Evolutionary conservation across 2,329 filamentous ascomycete genomes (phyloP).

Genomic region (Paracorniculantispora psalliotae): DNA sequence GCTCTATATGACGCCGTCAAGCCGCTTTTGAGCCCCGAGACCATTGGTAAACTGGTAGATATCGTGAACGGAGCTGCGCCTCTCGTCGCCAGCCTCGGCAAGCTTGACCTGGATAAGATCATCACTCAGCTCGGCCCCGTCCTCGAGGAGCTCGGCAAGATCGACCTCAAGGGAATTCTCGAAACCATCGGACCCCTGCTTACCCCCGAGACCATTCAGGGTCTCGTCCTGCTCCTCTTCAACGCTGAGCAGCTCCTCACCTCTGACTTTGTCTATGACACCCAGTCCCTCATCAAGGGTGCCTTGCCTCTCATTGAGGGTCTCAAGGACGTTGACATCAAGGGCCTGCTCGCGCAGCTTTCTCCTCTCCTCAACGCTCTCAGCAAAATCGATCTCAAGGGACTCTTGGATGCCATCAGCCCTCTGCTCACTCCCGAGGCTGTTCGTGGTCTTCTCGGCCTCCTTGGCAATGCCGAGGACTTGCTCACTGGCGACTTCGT

Average conservation of each 20-base stretch:
- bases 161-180: constrained; percentile 28
- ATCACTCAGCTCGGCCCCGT: constrained; percentile 21
- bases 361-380: constrained; percentile 28
- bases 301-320: constrained; percentile 17
- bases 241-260: constrained; percentile 27
- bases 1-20: constrained; percentile 29
- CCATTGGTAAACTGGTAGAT: too few species aligned
- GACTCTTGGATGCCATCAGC: constrained; percentile 28
- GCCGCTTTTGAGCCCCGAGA: constrained; percentile 29
- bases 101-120: constrained; percentile 15
- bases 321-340: constrained; percentile 21
- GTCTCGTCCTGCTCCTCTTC: constrained; percentile 27
- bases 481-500: constrained; percentile 35
- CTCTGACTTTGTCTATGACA: constrained; percentile 25
- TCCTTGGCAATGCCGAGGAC: constrained; percentile 33
- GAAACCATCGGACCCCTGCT: constrained; percentile 24
- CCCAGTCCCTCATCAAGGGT: constrained; percentile 23
- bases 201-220: constrained; percentile 24
- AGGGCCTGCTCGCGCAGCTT: constrained; percentile 22
- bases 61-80: constrained; percentile 27
- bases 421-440: constrained; percentile 31
- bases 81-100: constrained; percentile 20
- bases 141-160: constrained; percentile 21
- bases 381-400: constrained; percentile 30
- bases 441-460: constrained; percentile 30